Base-by-base conservation (phyloP, 331 rosid genomes). In the Quercus lobata region DNA sequence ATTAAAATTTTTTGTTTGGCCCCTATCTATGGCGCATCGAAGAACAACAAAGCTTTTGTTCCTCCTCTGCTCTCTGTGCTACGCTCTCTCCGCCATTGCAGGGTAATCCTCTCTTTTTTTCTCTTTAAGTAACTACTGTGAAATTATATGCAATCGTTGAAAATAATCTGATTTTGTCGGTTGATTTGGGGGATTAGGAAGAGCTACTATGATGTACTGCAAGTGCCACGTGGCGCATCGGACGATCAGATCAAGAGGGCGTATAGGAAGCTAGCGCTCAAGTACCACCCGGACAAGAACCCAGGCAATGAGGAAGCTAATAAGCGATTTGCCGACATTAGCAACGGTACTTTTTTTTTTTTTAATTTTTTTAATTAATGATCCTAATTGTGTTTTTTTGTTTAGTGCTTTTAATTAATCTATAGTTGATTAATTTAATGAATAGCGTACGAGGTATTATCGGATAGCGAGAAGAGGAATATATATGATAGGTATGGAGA, bases 181-280 rank as follows among this genome's bases (percentile, higher is more conserved):
- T 55, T 44, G 35, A 21, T 8, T 57, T 21, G 19, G 2, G 41
- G 41, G 62, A 41, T 69, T 81, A 93, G 97, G 32, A 95, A 95
- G 88, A 93, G 92, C 79, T 96, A 89, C 72, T 96, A 96, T 37
- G 99, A 96, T 58, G 63, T 83, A 75, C 91, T 96, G 77, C 99
- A 96, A 83, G 93, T 96, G 34, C 88, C 92, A 14, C 89, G 88
- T 77, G 92, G 94, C 78, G 97, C 99, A 35, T 84, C 96, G 12
- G 99, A 96, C 14, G 99, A 93, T 2, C 99, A 96, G 90, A 93
- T 96, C 87, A 96, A 96, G 89, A 91, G 97, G 70, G 97, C 98
- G 35, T 96, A 96, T 78, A 80, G 99, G 83, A 96, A 93, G 80
- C 96, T 96, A 2, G 99, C 99, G 49, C 76, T 96, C 92, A 96